phyloP scores from a whole-genome alignment of 176 grass and related monocot genomes.

The Lolium multiflorum region DNA sequence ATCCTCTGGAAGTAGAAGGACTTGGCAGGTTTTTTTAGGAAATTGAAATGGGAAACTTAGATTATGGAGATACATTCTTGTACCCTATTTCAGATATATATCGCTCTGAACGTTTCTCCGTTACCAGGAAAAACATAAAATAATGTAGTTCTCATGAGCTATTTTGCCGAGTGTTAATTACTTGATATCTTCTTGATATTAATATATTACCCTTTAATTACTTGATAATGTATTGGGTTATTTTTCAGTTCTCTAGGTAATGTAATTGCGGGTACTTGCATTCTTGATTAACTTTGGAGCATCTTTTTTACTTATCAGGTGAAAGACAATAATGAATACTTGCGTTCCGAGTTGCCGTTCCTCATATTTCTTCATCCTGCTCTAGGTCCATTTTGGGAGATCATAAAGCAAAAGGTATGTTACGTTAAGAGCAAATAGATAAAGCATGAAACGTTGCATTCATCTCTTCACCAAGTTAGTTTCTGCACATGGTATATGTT shows the following conservation, averaged over 20 bases:
- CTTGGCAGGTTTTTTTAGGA: neutral
- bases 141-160: neutral
- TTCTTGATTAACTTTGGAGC: neutral
- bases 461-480: conserved; percentile 19
- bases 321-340: conserved; percentile 80
- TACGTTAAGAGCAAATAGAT: neutral
- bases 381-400: conserved; percentile 97
- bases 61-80: no score
- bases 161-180: neutral
- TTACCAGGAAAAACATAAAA: neutral
- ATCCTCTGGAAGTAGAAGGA: neutral
- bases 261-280: neutral
- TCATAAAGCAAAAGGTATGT: conserved; percentile 86
- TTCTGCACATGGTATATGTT: conserved; percentile 24
- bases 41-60: neutral
- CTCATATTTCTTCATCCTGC: conserved; percentile 98
- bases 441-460: neutral
- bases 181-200: no score
- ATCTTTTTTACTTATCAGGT: conserved; percentile 66
- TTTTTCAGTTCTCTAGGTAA: conserved; percentile 36
- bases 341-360: conserved; percentile 73
- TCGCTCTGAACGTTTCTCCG: neutral
- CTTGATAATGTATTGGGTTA: conserved; percentile 15
- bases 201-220: neutral
- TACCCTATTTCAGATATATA: neutral